Evolutionary conservation across 1,284 basidiomycete species (phyloP).

Genomic region (Wallemia hederae): DNA sequence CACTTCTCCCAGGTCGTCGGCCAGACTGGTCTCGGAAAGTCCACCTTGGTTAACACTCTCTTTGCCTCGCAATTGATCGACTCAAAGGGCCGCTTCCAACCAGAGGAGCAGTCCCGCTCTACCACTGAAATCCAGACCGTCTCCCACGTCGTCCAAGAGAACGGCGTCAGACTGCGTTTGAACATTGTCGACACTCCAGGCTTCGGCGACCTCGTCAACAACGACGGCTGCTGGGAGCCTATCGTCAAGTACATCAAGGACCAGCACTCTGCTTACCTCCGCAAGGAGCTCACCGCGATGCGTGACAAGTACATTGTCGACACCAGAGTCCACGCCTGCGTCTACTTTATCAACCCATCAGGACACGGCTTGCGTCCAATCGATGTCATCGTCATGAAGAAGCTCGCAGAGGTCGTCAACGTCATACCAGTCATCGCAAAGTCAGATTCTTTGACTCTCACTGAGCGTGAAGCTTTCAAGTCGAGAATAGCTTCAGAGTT

Average conservation of each 20-base stretch:
- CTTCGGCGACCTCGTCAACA: constrained; percentile 95
- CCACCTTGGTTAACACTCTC: constrained; percentile 93
- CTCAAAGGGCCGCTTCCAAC: constrained; percentile 70
- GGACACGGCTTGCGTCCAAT: constrained; percentile 76
- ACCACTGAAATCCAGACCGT: constrained; percentile 90
- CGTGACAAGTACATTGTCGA: constrained; percentile 94
- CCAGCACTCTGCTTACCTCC: constrained; percentile 92
- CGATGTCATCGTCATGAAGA: constrained; percentile 96
- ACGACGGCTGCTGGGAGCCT: constrained; percentile 98
- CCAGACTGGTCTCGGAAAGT: constrained; percentile 93
- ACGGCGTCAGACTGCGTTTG: constrained; percentile 71
- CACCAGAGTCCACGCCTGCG: constrained; percentile 88
- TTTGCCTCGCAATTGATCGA: constrained; percentile 94
- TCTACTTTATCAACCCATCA: constrained; percentile 96
- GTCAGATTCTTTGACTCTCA: constrained; percentile 75
- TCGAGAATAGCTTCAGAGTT: constrained; percentile 76
- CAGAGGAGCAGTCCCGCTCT: constrained; percentile 62
- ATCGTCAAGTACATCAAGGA: constrained; percentile 93
- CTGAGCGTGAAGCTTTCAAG: constrained; percentile 83
- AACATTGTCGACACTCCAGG: constrained; percentile 99
- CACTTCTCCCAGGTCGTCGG: constrained; percentile 22
- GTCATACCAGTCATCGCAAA: constrained; percentile 97
- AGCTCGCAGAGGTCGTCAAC: constrained; percentile 90
- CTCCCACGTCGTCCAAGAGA: constrained; percentile 88
- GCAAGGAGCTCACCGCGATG: constrained; percentile 96